Evolutionary conservation across 176 grass and related monocot genomes (phyloP).

Genomic region (Rhynchospora breviuscula): DNA sequence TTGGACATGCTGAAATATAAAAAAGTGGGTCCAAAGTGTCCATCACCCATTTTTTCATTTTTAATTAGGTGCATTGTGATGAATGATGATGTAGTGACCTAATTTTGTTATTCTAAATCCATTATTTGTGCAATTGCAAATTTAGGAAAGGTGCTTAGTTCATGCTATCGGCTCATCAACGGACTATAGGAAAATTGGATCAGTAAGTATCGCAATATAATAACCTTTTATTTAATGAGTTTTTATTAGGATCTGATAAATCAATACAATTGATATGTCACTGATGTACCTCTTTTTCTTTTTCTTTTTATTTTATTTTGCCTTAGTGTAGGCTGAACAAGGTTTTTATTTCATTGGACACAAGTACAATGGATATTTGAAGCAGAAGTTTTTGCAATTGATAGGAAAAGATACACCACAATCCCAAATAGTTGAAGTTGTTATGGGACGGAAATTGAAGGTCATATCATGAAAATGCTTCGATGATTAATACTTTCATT

Average conservation of each 20-base stretch:
- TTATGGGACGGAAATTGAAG: conserved; percentile 83
- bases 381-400: conserved; percentile 57
- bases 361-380: conserved; percentile 43
- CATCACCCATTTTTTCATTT: background rate
- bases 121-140: conserved; percentile 23
- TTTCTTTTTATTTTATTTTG: no score
- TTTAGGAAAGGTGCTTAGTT: conserved; percentile 69
- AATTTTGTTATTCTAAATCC: background rate
- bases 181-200: conserved; percentile 78
- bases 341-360: conserved; percentile 76
- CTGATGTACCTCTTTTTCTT: conserved; percentile 1
- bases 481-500: background rate
- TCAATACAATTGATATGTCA: background rate
- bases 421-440: conserved; percentile 63
- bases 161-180: conserved; percentile 73
- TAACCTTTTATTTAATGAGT: background rate
- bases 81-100: background rate
- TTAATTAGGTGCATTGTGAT: background rate
- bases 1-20: background rate
- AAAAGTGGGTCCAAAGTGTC: background rate
- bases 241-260: conserved; percentile 2
- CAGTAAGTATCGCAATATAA: conserved; percentile 41
- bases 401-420: conserved; percentile 54
- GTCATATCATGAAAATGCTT: conserved; percentile 18
- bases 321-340: conserved; percentile 54